A percentile compares a stretch with the other conserved stretches of the same genome.
Conservation (phyloP, 2,329 filamentous ascomycete genomes). For the Amesomyces nigricolor region DNA sequence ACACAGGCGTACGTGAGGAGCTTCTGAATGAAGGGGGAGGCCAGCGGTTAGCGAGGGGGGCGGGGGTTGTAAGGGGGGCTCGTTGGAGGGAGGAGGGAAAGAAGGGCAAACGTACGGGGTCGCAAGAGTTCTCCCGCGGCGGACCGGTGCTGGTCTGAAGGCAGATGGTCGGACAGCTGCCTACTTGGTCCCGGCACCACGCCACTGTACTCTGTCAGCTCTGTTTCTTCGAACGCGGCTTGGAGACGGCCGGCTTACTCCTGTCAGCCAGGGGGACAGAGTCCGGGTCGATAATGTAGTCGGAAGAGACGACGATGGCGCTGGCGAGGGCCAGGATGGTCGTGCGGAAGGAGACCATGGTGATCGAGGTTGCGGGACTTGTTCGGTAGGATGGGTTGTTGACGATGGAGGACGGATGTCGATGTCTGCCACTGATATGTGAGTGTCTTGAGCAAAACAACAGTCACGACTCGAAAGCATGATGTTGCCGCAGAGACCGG, state of each 20-base stretch:
- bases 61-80: neutral
- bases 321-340: constrained; percentile 50
- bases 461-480: neutral
- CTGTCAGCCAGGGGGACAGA: constrained; percentile 49
- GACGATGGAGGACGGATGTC: neutral
- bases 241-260: constrained; percentile 39
- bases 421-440: constrained; percentile 12
- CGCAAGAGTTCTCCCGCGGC: constrained; percentile 59
- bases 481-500: constrained; percentile 12
- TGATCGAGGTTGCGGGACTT: constrained; percentile 4
- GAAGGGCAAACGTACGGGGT: constrained; percentile 46
- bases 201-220: constrained; percentile 35
- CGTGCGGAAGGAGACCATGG: constrained; percentile 52
- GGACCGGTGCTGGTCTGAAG: constrained; percentile 49
- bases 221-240: neutral
- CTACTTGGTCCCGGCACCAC: constrained; percentile 62
- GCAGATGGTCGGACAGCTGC: constrained; percentile 68
- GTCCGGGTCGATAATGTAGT: constrained; percentile 57
- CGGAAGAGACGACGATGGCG: constrained; percentile 49
- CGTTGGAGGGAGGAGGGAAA: neutral
- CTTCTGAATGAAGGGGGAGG: constrained; percentile 33
- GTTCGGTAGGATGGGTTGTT: neutral
- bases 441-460: constrained; percentile 2
- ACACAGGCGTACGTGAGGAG: constrained; percentile 65
- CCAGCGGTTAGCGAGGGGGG: neutral